Percentiles rank a stretch among this genome's conserved stretches.
Evolutionary conservation across 2,329 filamentous ascomycete genomes (phyloP).

Genomic region (Fusarium hostae): DNA sequence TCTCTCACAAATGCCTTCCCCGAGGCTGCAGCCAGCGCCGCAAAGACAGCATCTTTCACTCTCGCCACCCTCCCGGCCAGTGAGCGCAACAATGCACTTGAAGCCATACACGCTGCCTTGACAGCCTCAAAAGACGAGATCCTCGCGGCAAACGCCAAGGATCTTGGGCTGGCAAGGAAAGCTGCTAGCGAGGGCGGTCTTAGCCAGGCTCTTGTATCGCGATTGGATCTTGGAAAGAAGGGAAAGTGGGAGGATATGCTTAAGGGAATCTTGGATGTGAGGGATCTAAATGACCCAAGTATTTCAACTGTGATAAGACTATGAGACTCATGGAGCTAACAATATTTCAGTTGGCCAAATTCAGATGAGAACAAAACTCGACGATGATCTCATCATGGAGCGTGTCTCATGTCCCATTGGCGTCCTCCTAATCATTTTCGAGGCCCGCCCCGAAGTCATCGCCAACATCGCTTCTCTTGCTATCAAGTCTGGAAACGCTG

Average conservation of each 20-base stretch:
- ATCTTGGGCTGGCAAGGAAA: slow-evolving; percentile 78
- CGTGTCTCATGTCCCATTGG: slow-evolving; percentile 94
- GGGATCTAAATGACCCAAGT: slow-evolving; percentile 86
- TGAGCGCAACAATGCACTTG: slow-evolving; percentile 86
- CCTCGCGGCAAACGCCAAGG: slow-evolving; percentile 85
- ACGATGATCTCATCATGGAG: slow-evolving; percentile 86
- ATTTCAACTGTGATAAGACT: slow-evolving; percentile 34
- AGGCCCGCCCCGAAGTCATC: slow-evolving; percentile 96
- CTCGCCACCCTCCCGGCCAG: slow-evolving; percentile 81
- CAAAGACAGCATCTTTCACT: slow-evolving; percentile 82
- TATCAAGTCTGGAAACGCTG: slow-evolving; percentile 96
- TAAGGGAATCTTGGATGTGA: slow-evolving; percentile 90
- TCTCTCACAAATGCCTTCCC: slow-evolving; percentile 89
- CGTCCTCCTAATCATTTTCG: slow-evolving; percentile 98
- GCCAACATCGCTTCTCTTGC: slow-evolving; percentile 96
- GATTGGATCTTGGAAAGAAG: slow-evolving; percentile 84
- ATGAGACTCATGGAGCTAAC: neutral
- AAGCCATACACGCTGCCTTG: slow-evolving; percentile 83
- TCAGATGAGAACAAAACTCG: slow-evolving; percentile 84
- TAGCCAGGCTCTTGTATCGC: slow-evolving; percentile 84
- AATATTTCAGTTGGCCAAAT: slow-evolving; percentile 76
- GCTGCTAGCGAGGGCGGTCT: slow-evolving; percentile 81
- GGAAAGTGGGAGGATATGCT: slow-evolving; percentile 99
- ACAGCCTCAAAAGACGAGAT: slow-evolving; percentile 76
- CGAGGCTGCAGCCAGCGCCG: slow-evolving; percentile 78